Evolutionary conservation across 2,329 filamentous ascomycete genomes (phyloP), one percentile per base, ranked within the genome.

Genomic region (Fusarium chlamydosporum): DNA sequence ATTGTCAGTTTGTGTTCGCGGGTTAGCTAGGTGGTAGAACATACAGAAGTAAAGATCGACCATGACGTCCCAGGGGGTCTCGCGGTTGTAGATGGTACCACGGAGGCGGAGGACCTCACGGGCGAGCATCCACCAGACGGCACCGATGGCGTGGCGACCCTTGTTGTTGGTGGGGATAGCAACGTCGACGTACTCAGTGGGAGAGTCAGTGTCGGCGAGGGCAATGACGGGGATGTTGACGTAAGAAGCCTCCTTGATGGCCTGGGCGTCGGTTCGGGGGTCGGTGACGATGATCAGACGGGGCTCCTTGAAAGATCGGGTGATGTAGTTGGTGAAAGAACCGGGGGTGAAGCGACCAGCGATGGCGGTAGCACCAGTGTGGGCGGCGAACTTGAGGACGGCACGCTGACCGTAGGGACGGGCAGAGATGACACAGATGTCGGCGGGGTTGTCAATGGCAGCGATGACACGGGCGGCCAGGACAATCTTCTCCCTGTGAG

Each of bases 281-380:
- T 99, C 96, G 86, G 96, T 99, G 80, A 99, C 96, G 83, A 99
- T 91, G 85, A 99, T 98, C 81, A 99, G 89, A 84, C 96, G 96
- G 82, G 96, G 96, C 89, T 99, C 96, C 91, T 97, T 97, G 94
- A 99, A 99, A 74, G 96, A 98, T 81, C 96, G 95, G 85, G 96
- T 99, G 92, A 99, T 99, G 92, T 99, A 99, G 91, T 99, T 99
- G 89, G 96, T 99, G 92, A 99, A 99, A 85, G 95, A 97, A 92
- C 96, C 96, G 83, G 96, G 96, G 82, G 96, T 99, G 92, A 99
- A 99, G 83, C 96, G 96, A 87, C 96, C 96, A 80, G 96, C 96
- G 81, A 99, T 99, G 84, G 96, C 92, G 80, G 94, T 92, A 80
- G 96, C 94, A 82, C 96, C 96, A 76, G 96, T 99, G 92, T 99